Base-by-base conservation (phyloP, 805 yeast species). In the Ogataea polymorpha region DNA sequence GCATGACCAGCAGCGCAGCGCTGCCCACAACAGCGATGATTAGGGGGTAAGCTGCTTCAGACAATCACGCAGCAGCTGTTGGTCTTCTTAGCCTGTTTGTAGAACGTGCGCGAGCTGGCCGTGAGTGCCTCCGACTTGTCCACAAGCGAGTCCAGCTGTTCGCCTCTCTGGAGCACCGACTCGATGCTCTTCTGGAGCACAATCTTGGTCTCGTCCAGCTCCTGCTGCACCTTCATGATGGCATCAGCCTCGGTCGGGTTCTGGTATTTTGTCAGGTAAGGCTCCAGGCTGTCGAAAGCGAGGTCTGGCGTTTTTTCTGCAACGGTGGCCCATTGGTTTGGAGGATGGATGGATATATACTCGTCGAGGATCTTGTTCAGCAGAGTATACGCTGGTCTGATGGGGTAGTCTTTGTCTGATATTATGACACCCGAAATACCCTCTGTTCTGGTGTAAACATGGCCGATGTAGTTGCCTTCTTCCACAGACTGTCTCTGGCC, bases 191-290 rank as follows among this genome's bases (percentile, higher is more conserved):
- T 90, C 67, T 93, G 98, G 57, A 93, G 72, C 29, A 90, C 96
- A 54, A 91, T 87, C 71, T 93, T 93, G 26, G 99, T 93, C 61
- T 93, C 99, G 65, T 93, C 99, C 56, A 93, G 77, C 66, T 93
- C 99, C 61, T 89, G 95, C 70, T 93, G 99, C 16, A 93, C 99
- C 63, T 84, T 86, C 95, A 93, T 83, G 48, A 93, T 80, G 9
- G 96, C 84, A 63, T 93, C 99, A 0, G 98, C 98, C 70, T 93
- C 96, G 30, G 84, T 75, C 23, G 99, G 99, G 62, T 93, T 96
- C 68, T 93, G 99, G 67, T 93, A 93, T 58, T 86, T 86, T 54
- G 71, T 68, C 52, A 93, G 68, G 61, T 89, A 89, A 18, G 66
- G 68, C 23, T 80, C 85, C 55, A 91, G 71, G 45, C 76, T 78